Evolutionary conservation across 257 asterid species (phyloP), one percentile per base, ranked within the genome.

Genomic region (Paulownia fortunei): DNA sequence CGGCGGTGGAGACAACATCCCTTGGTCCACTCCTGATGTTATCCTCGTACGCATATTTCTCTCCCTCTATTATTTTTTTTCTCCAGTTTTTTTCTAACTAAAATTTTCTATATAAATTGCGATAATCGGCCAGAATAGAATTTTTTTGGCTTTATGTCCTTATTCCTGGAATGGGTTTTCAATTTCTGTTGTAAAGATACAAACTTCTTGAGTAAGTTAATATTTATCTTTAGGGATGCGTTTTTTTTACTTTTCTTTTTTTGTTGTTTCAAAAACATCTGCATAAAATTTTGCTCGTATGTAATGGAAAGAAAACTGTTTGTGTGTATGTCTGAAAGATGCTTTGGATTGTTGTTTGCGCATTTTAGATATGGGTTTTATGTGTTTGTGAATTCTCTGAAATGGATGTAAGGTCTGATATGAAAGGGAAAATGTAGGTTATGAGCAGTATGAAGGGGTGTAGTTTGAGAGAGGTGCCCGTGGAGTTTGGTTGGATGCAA

Each of bases 1-100:
- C 86, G 82, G 83, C 73, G 93, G 92, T n/a, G 92, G 95, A 23
- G 93, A 92, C 68, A 82, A 79, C 34, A 84, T 92, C 62, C 95
- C 97, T 27, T 88, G 90, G 92, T 86, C 89, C 81, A 76, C 87
- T 24, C 85, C 84, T 10, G 96, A 89, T 75, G 83, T 89, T 54
- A 61, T 90, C 61, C 82, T 47, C 73, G 96, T 90, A 84, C 26
- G 88, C 4, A 16, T 69, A 21, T 54, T 26, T 75, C 24, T 59
- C 55, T 69, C 23, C 63, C 24, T 21, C 51, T 41, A 3, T 4
- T 30, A 3, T 3, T 49, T 52, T 12, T 39, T 67, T 13, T 16
- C n/a, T n/a, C n/a, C n/a, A n/a, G n/a, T 8, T 34, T 42, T 68
- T 36, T 7, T 41, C n/a, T n/a, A n/a, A n/a, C n/a, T n/a, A n/a